These are phyloP conservation scores for Fusarium compactum DNA, from an alignment of 2,329 filamentous ascomycete species.

Conservation along the genomic window DNA sequence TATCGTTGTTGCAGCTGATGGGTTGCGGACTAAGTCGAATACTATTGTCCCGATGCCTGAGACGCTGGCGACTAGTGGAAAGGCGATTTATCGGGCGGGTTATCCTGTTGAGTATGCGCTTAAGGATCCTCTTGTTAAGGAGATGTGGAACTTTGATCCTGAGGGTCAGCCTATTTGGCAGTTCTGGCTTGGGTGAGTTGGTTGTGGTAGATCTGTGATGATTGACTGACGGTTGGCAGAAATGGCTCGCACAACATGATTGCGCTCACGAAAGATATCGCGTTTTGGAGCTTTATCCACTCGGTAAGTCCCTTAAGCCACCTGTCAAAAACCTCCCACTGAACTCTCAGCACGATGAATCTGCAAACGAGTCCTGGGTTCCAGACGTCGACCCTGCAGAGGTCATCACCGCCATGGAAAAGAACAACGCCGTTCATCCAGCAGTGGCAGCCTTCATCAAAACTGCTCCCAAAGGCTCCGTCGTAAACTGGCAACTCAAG, in stretches of 20 bases:
- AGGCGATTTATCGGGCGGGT: slow-evolving; percentile 29
- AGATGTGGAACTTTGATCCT: slow-evolving; percentile 37
- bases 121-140: slow-evolving; percentile 17
- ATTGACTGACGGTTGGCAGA: neutral
- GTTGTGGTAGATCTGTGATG: rapidly evolving
- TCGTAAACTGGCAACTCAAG: slow-evolving; percentile 37
- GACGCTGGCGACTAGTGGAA: slow-evolving; percentile 16
- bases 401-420: slow-evolving; percentile 30
- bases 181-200: slow-evolving; percentile 30
- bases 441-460: slow-evolving; percentile 28
- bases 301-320: neutral
- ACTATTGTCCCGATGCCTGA: slow-evolving; percentile 28
- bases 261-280: slow-evolving; percentile 16
- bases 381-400: slow-evolving; percentile 29
- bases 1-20: slow-evolving; percentile 30
- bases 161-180: slow-evolving; percentile 24
- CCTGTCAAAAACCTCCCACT: rapidly evolving
- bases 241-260: slow-evolving; percentile 36
- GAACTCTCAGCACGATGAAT: slow-evolving; percentile 16
- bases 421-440: slow-evolving; percentile 29
- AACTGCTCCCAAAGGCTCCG: slow-evolving; percentile 32
- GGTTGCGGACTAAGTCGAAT: slow-evolving; percentile 23
- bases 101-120: slow-evolving; percentile 31
- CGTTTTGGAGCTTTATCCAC: slow-evolving; percentile 37
- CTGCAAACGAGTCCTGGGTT: slow-evolving; percentile 31